These are phyloP conservation scores for Hericium erinaceus DNA, from an alignment of 768 basidiomycete genomes.

Conservation along the genomic window DNA sequence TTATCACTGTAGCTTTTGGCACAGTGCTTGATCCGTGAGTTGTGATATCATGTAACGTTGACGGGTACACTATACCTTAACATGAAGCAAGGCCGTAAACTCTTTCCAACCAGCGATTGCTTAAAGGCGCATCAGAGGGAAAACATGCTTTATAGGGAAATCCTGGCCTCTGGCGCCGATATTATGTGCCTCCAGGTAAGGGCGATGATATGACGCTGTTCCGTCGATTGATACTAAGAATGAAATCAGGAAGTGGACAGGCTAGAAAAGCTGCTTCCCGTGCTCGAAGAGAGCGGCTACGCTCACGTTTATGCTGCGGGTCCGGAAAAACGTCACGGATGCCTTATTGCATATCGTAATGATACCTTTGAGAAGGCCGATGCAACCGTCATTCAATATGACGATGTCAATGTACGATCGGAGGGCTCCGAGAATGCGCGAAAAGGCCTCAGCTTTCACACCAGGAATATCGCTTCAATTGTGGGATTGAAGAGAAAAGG, in stretches of 20 bases:
- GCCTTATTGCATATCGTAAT: conserved; percentile 67
- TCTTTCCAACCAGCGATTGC: conserved; percentile 82
- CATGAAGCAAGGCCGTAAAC: conserved; percentile 48
- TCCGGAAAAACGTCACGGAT: conserved; percentile 74
- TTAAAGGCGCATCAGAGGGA: conserved; percentile 66
- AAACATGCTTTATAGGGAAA: conserved; percentile 68
- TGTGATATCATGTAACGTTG: conserved; percentile 20
- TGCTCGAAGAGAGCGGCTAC: conserved; percentile 58
- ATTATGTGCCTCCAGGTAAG: conserved; percentile 80
- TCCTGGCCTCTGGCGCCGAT: conserved; percentile 65
- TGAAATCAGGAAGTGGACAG: conserved; percentile 74
- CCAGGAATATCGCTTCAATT: conserved; percentile 74
- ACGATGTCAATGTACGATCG: conserved; percentile 45
- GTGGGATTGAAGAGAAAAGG: conserved; percentile 48
- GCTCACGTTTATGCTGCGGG: conserved; percentile 57
- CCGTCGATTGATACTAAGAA: neutral
- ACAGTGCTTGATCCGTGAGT: conserved; percentile 65
- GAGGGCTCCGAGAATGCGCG: conserved; percentile 27
- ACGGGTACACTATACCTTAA: neutral
- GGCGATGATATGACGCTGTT: neutral
- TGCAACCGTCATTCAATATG: conserved; percentile 53
- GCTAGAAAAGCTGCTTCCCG: conserved; percentile 61
- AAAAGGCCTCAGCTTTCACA: conserved; percentile 53
- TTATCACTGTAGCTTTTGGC: conserved; percentile 50
- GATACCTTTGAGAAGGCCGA: conserved; percentile 37